These are phyloP conservation scores for Podaxis sp. DNA, from an alignment of 768 basidiomycete species.

Conservation along the genomic window DNA sequence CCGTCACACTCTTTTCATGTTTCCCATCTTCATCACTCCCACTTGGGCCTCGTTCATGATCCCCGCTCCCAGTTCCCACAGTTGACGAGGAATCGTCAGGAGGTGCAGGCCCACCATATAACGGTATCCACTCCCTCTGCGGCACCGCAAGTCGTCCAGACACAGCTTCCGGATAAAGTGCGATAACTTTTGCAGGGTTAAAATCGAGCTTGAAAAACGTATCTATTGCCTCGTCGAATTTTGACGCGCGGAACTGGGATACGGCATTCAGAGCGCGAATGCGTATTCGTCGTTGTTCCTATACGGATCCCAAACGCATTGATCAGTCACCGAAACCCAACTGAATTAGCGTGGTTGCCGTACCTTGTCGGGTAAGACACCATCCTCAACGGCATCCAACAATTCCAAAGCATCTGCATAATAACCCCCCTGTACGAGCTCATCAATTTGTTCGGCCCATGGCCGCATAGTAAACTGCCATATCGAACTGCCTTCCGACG, in stretches of 20 bases:
- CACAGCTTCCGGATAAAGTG: slow-evolving; percentile 80
- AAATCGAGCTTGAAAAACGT: slow-evolving; percentile 85
- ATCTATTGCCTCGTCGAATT: slow-evolving; percentile 81
- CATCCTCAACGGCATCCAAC: slow-evolving; percentile 66
- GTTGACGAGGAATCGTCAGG: slow-evolving; percentile 18
- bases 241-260: slow-evolving; percentile 64
- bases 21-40: slow-evolving; percentile 19
- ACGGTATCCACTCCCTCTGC: slow-evolving; percentile 69
- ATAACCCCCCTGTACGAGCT: slow-evolving; percentile 64
- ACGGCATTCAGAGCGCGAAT: slow-evolving; percentile 80
- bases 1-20: slow-evolving; percentile 27
- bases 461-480: slow-evolving; percentile 74
- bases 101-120: slow-evolving; percentile 75
- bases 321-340: background rate
- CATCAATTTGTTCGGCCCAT: slow-evolving; percentile 84
- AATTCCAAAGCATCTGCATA: slow-evolving; percentile 83
- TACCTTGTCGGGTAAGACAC: slow-evolving; percentile 65
- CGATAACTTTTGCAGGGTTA: slow-evolving; percentile 92
- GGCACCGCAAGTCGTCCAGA: slow-evolving; percentile 76
- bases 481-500: slow-evolving; percentile 72
- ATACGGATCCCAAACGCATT: slow-evolving; percentile 10
- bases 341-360: background rate
- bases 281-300: slow-evolving; percentile 56
- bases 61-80: slow-evolving; percentile 10
- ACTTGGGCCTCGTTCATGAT: slow-evolving; percentile 10